Base-by-base conservation (phyloP, 2,329 filamentous ascomycete genomes). In the Xylaria sp. region DNA sequence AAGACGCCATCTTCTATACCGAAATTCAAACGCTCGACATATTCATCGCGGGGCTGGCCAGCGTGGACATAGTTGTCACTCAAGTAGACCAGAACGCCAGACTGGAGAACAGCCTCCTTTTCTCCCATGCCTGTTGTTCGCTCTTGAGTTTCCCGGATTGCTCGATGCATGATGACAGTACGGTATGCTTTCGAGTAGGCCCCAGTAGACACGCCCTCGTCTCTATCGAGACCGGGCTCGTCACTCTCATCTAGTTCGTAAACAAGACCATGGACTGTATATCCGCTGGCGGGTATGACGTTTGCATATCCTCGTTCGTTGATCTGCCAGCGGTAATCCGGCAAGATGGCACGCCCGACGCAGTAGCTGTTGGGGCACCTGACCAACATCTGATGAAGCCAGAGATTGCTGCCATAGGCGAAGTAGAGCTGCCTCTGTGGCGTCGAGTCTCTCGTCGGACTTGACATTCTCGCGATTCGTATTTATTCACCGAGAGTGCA, bases 401-500 rank as follows among this genome's bases (percentile, higher is more conserved):
- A 60, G 34, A 60, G 54, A 30, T 57, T 60, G 18, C 46, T 57
- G 11, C 51, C 58, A 52, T 57, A 57, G 37, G 54, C 54, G 34
- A 60, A 57, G 47, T 60, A 52, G 47, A 60, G 59, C 54, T 60
- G 54, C 46, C 50, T 50, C 13, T 13, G 46, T 11, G 52, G 8
- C 42, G 2, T 51, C 23, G 53, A 18, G 2, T 30, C 8, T n/a
- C 9, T 42, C 37, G 34, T 52, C 11, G 50, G 16, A 48, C 23
- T 42, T 18, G 47, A 16, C 57, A 55, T 59, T 13, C 9, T 13
- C 13, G 42, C 13, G 11, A 46, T 16, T n/a, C 11, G 13, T 18
- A 13, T 6, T 46, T 46, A n/a, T 46, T 6, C 42, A 46, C 8
- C 37, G 10, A 13, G 13, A 46, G 42, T 46, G 42, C 13, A 46